Evolutionary conservation across 495 filamentous ascomycete species (phyloP).

Genomic region (Glarea lozoyensis): DNA sequence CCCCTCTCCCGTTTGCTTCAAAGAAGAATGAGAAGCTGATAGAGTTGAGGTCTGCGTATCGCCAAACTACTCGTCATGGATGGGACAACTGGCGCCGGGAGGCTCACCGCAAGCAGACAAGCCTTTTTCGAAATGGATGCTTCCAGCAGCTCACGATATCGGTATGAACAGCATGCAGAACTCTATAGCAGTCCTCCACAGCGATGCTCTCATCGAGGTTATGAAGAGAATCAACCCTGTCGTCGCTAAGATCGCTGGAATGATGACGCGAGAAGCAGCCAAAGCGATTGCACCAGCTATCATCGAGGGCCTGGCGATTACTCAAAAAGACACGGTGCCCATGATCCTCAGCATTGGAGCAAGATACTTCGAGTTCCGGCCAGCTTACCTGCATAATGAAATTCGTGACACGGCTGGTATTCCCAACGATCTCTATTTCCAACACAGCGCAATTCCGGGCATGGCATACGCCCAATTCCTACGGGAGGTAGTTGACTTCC

Average conservation of each 20-base stretch:
- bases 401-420: conserved; percentile 27
- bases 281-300: conserved; percentile 38
- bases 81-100: conserved; percentile 32
- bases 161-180: conserved; percentile 48
- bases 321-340: conserved; percentile 40
- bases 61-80: conserved; percentile 35
- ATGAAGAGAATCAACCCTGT: conserved; percentile 23
- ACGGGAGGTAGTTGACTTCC: conserved; percentile 32
- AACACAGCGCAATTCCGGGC: conserved; percentile 44
- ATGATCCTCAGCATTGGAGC: conserved; percentile 39
- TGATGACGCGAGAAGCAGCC: conserved; percentile 27
- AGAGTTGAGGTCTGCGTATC: too few species aligned
- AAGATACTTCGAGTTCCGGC: conserved; percentile 48
- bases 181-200: conserved; percentile 27
- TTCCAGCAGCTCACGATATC: conserved; percentile 39
- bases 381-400: conserved; percentile 34
- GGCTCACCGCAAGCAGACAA: conserved; percentile 31
- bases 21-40: too few species aligned
- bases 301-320: conserved; percentile 41
- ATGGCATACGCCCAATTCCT: conserved; percentile 43
- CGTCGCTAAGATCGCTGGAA: conserved; percentile 24
- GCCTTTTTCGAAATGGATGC: conserved; percentile 36
- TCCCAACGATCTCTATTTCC: conserved; percentile 41
- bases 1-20: too few species aligned
- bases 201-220: conserved; percentile 30